Evolutionary conservation across 1,284 basidiomycete genomes (phyloP).

Genomic region (Sphaerobolus stellatus): DNA sequence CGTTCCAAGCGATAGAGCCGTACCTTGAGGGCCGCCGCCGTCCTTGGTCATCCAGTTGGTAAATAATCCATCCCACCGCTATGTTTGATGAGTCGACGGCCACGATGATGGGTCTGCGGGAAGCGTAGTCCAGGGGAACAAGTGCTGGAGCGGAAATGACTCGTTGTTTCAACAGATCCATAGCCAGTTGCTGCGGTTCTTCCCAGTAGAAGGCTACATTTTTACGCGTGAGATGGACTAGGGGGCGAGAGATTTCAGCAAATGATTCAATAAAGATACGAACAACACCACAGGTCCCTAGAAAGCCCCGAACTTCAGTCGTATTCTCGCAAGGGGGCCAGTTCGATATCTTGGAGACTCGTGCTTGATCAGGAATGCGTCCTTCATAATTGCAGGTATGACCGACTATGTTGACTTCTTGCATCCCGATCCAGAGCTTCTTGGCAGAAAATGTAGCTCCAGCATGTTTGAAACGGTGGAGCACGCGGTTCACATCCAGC

Average conservation of each 20-base stretch:
- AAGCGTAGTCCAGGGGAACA: conserved; percentile 11
- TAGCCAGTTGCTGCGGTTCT: conserved; percentile 20
- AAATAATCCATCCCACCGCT: conserved; percentile 34
- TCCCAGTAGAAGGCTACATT: conserved; percentile 28
- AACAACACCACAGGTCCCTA: conserved; percentile 30
- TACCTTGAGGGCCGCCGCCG: conserved; percentile 24
- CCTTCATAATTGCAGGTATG: neutral
- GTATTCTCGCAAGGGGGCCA: conserved; percentile 23
- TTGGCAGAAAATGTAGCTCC: conserved; percentile 27
- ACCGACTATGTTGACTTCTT: neutral
- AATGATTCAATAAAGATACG: conserved; percentile 32
- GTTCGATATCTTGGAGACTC: conserved; percentile 28
- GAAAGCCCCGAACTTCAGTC: conserved; percentile 31
- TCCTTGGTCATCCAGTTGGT: conserved; percentile 27
- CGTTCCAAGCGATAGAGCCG: conserved; percentile 35
- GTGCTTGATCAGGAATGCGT: conserved; percentile 10
- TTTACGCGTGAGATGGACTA: conserved; percentile 26
- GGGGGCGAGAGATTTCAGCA: conserved; percentile 23
- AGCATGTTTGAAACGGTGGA: conserved; percentile 28
- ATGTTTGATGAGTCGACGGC: conserved; percentile 37
- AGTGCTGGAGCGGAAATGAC: conserved; percentile 23
- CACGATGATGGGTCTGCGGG: conserved; percentile 33
- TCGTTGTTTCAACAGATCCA: conserved; percentile 29
- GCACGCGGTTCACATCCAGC: conserved; percentile 28
- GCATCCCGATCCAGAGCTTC: conserved; percentile 9